Evolutionary conservation across 495 filamentous ascomycete genomes (phyloP), one percentile per base, ranked within the genome.

Genomic region (Parathielavia hyrcaniae): DNA sequence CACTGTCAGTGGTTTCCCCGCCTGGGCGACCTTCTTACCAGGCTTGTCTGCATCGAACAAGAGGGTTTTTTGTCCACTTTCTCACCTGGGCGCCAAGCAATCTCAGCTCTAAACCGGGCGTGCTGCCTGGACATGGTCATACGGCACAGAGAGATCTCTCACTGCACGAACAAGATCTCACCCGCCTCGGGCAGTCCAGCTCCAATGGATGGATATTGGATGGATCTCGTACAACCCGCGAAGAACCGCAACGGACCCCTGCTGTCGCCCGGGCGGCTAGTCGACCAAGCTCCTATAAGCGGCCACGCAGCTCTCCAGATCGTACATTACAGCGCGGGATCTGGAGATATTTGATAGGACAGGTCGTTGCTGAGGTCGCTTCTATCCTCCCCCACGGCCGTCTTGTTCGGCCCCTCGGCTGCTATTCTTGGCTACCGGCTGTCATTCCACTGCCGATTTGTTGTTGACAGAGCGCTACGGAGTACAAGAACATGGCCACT

Each of bases 131-230:
- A 9, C 19, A 52, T 40, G 20, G n/a, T 39, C 49, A 51, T 47
- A 47, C 39, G 43, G 30, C 22, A 53, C 53, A 56, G 51, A 53
- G 35, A 53, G 57, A 56, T 55, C 43, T 19, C 53, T 40, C 52
- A 8, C 47, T 53, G 48, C 59, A 61, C 40, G 59, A 52, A 32
- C 38, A 34, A 57, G 53, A 57, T 56, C 58, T 40, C 41, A 50
- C 57, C 41, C 23, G 47, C 11, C 26, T 30, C 26, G 26, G 26
- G 26, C 26, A 30, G 26, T 30, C 26, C 6, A 6, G 26, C 26
- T 30, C 26, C 26, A 30, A 30, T 30, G 26, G 26, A 30, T 30
- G 26, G 26, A 32, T 16, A 20, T 38, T 50, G n/a, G 17, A 32
- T 40, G 50, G 20, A 26, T 16, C 16, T 35, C 17, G 30, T 45